Conservation (phyloP, 2,329 filamentous ascomycete species). For the Stachybotrys echinatus region DNA sequence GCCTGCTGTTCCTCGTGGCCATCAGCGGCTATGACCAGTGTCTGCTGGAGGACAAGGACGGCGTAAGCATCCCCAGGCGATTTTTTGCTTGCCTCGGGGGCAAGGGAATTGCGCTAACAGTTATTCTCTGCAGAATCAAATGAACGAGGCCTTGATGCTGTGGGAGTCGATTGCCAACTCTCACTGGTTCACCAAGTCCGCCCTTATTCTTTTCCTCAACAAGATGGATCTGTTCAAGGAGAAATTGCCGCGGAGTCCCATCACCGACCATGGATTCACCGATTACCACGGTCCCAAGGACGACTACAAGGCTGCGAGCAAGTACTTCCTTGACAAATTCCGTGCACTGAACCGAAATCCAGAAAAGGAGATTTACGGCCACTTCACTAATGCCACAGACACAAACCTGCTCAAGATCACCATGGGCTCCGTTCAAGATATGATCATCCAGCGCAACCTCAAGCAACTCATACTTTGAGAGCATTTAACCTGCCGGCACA, state of each 20-base stretch:
- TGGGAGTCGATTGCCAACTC: conserved; percentile 84
- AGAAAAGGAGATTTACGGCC: conserved; percentile 58
- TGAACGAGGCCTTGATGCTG: conserved; percentile 83
- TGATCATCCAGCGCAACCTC: conserved; percentile 80
- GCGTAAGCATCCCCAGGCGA: conserved; percentile 58
- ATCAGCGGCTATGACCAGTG: conserved; percentile 97
- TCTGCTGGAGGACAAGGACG: conserved; percentile 91
- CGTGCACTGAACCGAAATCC: conserved; percentile 66
- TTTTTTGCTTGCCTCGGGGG: not conserved
- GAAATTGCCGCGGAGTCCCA: conserved; percentile 66
- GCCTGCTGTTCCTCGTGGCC: conserved; percentile 86
- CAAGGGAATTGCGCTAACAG: conserved; percentile 13
- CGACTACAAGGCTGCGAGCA: conserved; percentile 69
- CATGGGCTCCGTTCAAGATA: conserved; percentile 81
- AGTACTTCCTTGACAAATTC: conserved; percentile 81
- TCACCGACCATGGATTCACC: conserved; percentile 69
- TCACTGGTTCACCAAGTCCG: conserved; percentile 78
- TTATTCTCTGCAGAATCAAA: conserved; percentile 63
- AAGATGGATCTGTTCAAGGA: conserved; percentile 83
- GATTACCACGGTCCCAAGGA: conserved; percentile 69
- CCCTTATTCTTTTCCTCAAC: conserved; percentile 80
- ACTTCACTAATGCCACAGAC: conserved; percentile 58
- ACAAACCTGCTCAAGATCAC: conserved; percentile 79
- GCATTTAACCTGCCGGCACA: not conserved
- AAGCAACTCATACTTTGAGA: conserved; percentile 61